A percentile compares a stretch with the other conserved stretches of the same genome.
Conservation (phyloP, 1,139 yeast species). For the Taphrina populina region DNA sequence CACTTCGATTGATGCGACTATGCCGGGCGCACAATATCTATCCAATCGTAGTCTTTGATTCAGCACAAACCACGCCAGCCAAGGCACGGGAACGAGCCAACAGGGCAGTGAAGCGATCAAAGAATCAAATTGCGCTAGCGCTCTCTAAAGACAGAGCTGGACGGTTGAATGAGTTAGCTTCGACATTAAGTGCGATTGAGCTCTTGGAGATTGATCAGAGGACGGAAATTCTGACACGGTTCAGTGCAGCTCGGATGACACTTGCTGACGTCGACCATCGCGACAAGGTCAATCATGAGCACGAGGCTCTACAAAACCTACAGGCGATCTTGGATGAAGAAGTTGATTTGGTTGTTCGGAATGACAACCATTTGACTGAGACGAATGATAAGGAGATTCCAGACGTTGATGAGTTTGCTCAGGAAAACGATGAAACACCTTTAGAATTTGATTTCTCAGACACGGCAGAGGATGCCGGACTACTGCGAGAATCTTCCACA, state of each 20-base stretch:
- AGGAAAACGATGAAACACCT: too few relatives aligned
- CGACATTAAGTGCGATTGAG: neutral
- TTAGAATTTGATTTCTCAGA: too few relatives aligned
- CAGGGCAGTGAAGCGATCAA: neutral
- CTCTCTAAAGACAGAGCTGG: slow-evolving; percentile 1
- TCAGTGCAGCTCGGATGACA: neutral
- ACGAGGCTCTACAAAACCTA: too few relatives aligned
- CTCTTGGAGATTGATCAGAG: neutral
- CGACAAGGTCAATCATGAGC: too few relatives aligned
- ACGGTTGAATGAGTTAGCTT: neutral
- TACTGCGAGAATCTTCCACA: too few relatives aligned
- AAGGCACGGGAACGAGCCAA: slow-evolving; percentile 27
- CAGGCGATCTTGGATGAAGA: too few relatives aligned
- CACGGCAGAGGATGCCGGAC: too few relatives aligned
- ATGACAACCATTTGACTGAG: too few relatives aligned
- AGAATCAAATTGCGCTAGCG: neutral
- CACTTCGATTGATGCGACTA: slow-evolving; percentile 8
- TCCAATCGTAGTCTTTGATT: slow-evolving; percentile 29
- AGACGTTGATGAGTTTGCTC: too few relatives aligned
- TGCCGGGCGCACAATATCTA: slow-evolving; percentile 8
- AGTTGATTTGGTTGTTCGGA: too few relatives aligned
- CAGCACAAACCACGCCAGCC: slow-evolving; percentile 26
- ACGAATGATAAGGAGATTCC: too few relatives aligned
- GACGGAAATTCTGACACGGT: neutral
- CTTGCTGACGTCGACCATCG: too few relatives aligned